phyloP scores from a whole-genome alignment of 2,329 filamentous ascomycete species.

The Bertia moriformis region DNA sequence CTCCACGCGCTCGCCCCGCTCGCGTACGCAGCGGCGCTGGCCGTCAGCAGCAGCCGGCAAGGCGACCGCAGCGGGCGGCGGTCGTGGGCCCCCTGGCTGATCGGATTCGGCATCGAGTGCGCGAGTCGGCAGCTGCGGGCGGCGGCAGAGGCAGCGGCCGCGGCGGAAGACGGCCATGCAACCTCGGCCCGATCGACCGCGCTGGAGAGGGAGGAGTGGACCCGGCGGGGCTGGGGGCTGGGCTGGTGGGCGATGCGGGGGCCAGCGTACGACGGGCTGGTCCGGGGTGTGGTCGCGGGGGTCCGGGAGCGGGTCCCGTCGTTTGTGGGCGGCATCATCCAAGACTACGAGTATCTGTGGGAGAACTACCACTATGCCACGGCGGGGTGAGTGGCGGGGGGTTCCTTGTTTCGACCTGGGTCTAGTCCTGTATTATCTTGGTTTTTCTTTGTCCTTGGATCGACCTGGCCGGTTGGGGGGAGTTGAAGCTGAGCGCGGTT shows the following conservation, averaged over 20 bases:
- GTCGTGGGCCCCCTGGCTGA: constrained; percentile 82
- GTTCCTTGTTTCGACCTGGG: neutral
- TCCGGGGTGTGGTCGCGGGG: constrained; percentile 58
- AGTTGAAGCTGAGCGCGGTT: too few species aligned
- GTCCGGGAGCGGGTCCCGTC: constrained; percentile 66
- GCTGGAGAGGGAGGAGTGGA: constrained; percentile 80
- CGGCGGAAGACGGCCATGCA: constrained; percentile 23
- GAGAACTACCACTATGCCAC: constrained; percentile 89
- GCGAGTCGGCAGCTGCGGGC: constrained; percentile 66
- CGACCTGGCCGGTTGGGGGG: too few species aligned
- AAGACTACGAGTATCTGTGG: constrained; percentile 97
- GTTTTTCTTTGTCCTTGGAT: too few species aligned
- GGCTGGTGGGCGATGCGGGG: constrained; percentile 94
- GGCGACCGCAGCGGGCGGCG: too few species aligned
- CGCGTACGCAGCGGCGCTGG: constrained; percentile 70
- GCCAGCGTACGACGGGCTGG: constrained; percentile 90
- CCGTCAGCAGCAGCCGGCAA: constrained; percentile 53
- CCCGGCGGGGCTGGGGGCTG: constrained; percentile 75
- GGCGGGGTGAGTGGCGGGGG: constrained; percentile 22
- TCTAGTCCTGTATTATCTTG: too few species aligned
- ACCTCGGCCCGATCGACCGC: constrained; percentile 69
- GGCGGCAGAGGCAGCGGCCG: constrained; percentile 5
- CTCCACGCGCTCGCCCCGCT: constrained; percentile 83
- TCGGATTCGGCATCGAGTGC: constrained; percentile 74
- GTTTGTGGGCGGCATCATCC: constrained; percentile 70